These are phyloP conservation scores for Chrysosporium queenslandicum DNA, from an alignment of 2,329 filamentous ascomycete species.

Conservation along the genomic window DNA sequence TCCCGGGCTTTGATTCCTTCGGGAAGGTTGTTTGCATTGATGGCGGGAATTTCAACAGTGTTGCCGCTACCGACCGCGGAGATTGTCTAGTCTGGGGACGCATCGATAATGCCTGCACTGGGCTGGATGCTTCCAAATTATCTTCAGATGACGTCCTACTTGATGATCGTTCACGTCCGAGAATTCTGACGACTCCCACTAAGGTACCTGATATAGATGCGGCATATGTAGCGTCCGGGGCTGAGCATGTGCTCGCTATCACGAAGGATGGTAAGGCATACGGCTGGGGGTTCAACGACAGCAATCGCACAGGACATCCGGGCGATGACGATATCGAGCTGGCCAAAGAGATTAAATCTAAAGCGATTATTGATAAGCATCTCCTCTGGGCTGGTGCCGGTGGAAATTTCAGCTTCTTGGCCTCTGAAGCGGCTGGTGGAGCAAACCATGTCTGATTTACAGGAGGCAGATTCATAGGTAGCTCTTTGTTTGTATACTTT, in stretches of 20 bases:
- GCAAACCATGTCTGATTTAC: no score
- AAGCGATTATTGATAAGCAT: constrained; percentile 63
- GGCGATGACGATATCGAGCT: constrained; percentile 67
- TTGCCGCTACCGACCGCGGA: constrained; percentile 45
- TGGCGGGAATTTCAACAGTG: constrained; percentile 67
- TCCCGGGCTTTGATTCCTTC: constrained; percentile 54
- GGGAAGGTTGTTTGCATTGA: constrained; percentile 59
- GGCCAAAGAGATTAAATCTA: constrained; percentile 75
- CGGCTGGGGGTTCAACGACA: constrained; percentile 70
- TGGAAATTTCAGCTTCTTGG: no score
- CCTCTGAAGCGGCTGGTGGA: no score
- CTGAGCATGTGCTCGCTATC: constrained; percentile 64
- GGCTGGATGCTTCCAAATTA: constrained; percentile 48
- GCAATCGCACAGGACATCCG: constrained; percentile 71
- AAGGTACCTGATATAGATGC: constrained; percentile 51
- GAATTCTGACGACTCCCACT: constrained; percentile 60
- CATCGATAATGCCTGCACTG: constrained; percentile 51
- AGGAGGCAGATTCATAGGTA: no score
- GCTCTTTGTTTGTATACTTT: no score
- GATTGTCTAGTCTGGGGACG: constrained; percentile 52
- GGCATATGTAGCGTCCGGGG: constrained; percentile 51
- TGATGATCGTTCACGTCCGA: constrained; percentile 55
- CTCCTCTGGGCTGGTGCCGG: constrained; percentile 75
- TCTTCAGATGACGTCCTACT: constrained; percentile 51
- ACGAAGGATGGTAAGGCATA: constrained; percentile 59